These are phyloP conservation scores for Tricladium varicosporioides DNA, from an alignment of 2,329 filamentous ascomycete species.

Conservation along the genomic window DNA sequence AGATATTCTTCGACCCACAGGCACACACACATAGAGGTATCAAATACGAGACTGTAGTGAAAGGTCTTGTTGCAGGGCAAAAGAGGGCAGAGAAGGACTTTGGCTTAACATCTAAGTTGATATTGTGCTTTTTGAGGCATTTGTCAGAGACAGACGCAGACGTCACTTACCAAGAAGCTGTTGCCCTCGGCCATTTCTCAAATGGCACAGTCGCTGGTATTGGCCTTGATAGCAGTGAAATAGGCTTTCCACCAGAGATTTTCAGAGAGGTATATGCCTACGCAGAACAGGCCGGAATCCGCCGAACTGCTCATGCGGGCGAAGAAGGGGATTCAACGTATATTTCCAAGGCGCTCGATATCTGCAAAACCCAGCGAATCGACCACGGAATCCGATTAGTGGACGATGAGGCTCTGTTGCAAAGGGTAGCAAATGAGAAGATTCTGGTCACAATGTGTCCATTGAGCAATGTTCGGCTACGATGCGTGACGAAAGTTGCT, in stretches of 20 bases:
- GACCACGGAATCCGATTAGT: slow-evolving; percentile 71
- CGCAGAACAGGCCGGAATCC: slow-evolving; percentile 51
- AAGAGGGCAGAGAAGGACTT: slow-evolving; percentile 58
- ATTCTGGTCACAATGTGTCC: slow-evolving; percentile 71
- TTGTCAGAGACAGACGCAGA: slow-evolving; percentile 59
- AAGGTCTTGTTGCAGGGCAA: slow-evolving; percentile 61
- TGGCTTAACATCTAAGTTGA: slow-evolving; percentile 63
- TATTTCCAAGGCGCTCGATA: slow-evolving; percentile 61
- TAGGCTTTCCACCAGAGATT: slow-evolving; percentile 53
- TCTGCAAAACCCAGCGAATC: slow-evolving; percentile 62
- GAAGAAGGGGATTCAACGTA: slow-evolving; percentile 71
- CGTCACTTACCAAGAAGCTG: slow-evolving; percentile 43
- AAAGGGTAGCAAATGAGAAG: slow-evolving; percentile 53
- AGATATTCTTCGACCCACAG: slow-evolving; percentile 81
- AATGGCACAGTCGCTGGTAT: slow-evolving; percentile 58
- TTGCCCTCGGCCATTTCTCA: slow-evolving; percentile 43
- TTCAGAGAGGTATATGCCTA: slow-evolving; percentile 62
- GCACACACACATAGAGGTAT: slow-evolving; percentile 66
- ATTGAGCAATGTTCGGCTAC: slow-evolving; percentile 65
- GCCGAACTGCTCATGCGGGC: slow-evolving; percentile 71
- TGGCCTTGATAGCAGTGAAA: slow-evolving; percentile 66
- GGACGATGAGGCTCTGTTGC: slow-evolving; percentile 57
- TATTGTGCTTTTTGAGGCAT: slow-evolving; percentile 72
- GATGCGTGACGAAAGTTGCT: slow-evolving; percentile 40
- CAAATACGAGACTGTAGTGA: slow-evolving; percentile 59